Base-by-base conservation (phyloP, 495 filamentous ascomycete genomes). In the Ramalina intermedia region DNA sequence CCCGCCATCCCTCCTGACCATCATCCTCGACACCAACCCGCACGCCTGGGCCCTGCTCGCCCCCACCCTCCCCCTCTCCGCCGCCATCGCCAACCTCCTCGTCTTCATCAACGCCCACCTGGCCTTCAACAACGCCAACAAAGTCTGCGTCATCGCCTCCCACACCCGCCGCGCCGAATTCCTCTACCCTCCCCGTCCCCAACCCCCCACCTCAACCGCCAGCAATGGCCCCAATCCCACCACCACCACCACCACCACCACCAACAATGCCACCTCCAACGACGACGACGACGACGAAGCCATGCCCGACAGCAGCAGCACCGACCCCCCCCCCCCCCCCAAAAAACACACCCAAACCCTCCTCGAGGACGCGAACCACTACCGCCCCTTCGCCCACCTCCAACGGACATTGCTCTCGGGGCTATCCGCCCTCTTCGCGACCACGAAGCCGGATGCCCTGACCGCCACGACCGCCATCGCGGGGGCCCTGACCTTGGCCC, bases 71-170 rank as follows among this genome's bases (percentile, higher is more conserved):
- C 76, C 91, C 27, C 74, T 96, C 52, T 79, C 83, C 46, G 82
- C 82, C 56, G 87, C 84, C 47, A 70, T 98, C 49, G 81, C 93
- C 45, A 91, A 87, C 69, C 75, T 96, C 52, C 82, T 95, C 59
- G 81, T 96, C 70, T 96, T 96, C 68, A 80, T 96, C 63, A 95
- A 98, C 61, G 85, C 88, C 49, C 91, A 98, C 61, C 75, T 98
- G 6, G 84, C 91, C 53, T 86, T 85, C 66, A 89, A 86, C 67
- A 84, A 93, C 64, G 80, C 85, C 46, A 96, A 94, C 65, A 82
- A 86, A 62, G 82, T 96, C 38, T 87, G 87, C 42, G 75, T 98
- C n/a, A 75, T 96, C 33, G 91, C 93, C 23, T 83, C 85, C 12
- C 91, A 96, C 61, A 78, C 74, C 52, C 79, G 89, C 55, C 78